Evolutionary conservation across 2,329 filamentous ascomycete species (phyloP).

Genomic region (Coniochaeta hoffmannii): DNA sequence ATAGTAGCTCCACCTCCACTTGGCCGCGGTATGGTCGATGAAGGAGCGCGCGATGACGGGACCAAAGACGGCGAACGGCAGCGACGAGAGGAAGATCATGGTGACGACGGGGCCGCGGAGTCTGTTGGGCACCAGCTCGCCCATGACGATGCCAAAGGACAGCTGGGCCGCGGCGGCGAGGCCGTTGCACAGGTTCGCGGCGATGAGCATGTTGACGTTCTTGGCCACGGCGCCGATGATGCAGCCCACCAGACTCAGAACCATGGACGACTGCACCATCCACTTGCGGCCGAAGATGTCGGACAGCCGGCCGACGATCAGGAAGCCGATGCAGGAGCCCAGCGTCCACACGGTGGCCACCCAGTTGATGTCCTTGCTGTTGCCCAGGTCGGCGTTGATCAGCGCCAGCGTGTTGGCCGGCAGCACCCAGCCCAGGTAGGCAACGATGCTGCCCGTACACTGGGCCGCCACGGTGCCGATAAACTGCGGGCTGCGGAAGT

Average conservation of each 20-base stretch:
- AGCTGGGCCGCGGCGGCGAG: slow-evolving; percentile 37
- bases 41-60: slow-evolving; percentile 38
- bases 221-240: slow-evolving; percentile 48
- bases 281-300: slow-evolving; percentile 54
- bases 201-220: slow-evolving; percentile 50
- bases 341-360: slow-evolving; percentile 39
- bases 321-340: slow-evolving; percentile 51
- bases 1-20: slow-evolving; percentile 44
- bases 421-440: slow-evolving; percentile 26
- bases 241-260: slow-evolving; percentile 46
- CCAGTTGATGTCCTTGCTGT: slow-evolving; percentile 38
- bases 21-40: slow-evolving; percentile 29
- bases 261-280: slow-evolving; percentile 44
- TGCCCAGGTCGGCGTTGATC: slow-evolving; percentile 24
- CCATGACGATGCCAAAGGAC: slow-evolving; percentile 32
- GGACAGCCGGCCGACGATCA: slow-evolving; percentile 53
- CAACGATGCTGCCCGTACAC: slow-evolving; percentile 24
- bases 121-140: slow-evolving; percentile 36
- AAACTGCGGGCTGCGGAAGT: slow-evolving; percentile 31
- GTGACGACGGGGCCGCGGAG: slow-evolving; percentile 27
- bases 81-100: slow-evolving; percentile 29
- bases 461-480: slow-evolving; percentile 30
- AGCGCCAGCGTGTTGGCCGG: slow-evolving; percentile 26
- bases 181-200: slow-evolving; percentile 50
- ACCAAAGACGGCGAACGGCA: slow-evolving; percentile 34